A percentile compares a stretch with the other conserved stretches of the same genome.
Evolutionary conservation across 768 basidiomycete species (phyloP).

Genomic region (Suillus decipiens): DNA sequence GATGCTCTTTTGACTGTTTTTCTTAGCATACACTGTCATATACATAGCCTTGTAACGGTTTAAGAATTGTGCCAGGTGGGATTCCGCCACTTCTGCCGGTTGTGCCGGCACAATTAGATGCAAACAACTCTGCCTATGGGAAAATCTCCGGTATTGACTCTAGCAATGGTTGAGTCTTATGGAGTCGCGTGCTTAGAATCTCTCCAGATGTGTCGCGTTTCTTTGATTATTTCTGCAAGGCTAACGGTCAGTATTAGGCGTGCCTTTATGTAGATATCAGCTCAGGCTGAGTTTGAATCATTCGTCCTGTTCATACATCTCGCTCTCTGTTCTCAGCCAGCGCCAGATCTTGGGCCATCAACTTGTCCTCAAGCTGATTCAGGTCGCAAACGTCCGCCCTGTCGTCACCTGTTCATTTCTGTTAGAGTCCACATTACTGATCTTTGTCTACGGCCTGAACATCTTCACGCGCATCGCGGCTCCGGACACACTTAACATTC

Average conservation of each 20-base stretch:
- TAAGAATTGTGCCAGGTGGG: too few species aligned
- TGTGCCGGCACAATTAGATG: too few species aligned
- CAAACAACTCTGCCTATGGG: too few species aligned
- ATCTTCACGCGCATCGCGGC: slow-evolving; percentile 83
- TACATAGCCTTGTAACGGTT: too few species aligned
- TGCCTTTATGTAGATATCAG: slow-evolving; percentile 64
- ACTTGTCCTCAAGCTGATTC: slow-evolving; percentile 36
- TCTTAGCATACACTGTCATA: too few species aligned
- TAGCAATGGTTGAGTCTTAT: slow-evolving; percentile 72
- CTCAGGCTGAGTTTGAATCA: slow-evolving; percentile 45
- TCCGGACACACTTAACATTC: slow-evolving; percentile 88
- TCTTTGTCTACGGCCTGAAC: slow-evolving; percentile 87
- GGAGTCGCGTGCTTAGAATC: slow-evolving; percentile 80
- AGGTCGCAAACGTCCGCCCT: slow-evolving; percentile 69
- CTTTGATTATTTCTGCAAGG: not conserved
- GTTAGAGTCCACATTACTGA: slow-evolving; percentile 88
- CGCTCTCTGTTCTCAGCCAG: slow-evolving; percentile 45
- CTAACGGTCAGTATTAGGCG: slow-evolving; percentile 41
- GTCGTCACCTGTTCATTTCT: slow-evolving; percentile 82
- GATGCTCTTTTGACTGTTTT: too few species aligned
- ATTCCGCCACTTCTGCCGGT: too few species aligned
- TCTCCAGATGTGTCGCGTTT: slow-evolving; percentile 56
- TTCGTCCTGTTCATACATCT: slow-evolving; percentile 53
- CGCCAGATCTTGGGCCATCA: slow-evolving; percentile 61
- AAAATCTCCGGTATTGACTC: slow-evolving; percentile 86